Percentiles rank a stretch among this genome's conserved stretches.
Conservation (phyloP, 2,329 filamentous ascomycete genomes). For the Hypoxylon rubiginosum region DNA sequence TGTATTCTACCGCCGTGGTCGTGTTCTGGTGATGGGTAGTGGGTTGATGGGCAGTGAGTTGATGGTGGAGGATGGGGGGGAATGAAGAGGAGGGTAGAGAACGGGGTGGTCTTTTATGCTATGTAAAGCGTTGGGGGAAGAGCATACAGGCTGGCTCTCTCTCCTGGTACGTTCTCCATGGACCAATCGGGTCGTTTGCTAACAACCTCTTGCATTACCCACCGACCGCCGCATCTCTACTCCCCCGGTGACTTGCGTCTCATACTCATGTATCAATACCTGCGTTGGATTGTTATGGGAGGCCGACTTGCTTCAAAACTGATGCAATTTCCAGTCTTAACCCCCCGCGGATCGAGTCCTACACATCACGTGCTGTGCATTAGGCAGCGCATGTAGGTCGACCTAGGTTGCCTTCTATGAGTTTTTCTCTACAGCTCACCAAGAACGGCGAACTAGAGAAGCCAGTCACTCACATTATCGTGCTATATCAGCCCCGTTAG, state of each 20-base stretch:
- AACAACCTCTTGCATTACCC: conserved; percentile 30
- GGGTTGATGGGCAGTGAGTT: too few species aligned
- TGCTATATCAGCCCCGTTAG: conserved; percentile 2
- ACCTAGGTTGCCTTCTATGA: conserved; percentile 36
- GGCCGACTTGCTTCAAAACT: conserved; percentile 7
- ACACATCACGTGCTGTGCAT: conserved; percentile 38
- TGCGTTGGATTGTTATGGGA: conserved; percentile 1
- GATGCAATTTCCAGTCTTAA: conserved; percentile 6
- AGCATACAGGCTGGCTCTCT: conserved; percentile 28
- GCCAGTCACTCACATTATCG: conserved; percentile 17
- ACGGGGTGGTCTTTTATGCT: conserved; percentile 47
- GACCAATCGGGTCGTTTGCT: conserved; percentile 44
- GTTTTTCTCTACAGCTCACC: conserved; percentile 12
- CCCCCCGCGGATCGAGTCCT: conserved; percentile 33
- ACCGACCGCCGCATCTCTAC: conserved; percentile 32
- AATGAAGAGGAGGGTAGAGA: conserved; percentile 40
- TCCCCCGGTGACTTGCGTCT: conserved; percentile 29
- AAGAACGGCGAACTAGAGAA: conserved; percentile 28
- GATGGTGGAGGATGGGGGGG: conserved; percentile 37
- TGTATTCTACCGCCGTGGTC: conserved; percentile 31
- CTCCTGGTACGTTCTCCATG: conserved; percentile 29
- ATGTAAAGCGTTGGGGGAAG: conserved; percentile 46
- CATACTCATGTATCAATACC: conserved; percentile 10
- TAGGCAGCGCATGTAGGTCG: conserved; percentile 30
- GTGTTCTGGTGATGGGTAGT: conserved; percentile 37